Percentiles rank a stretch among this genome's conserved stretches.
Conservation (phyloP, 176 grass and related monocot species). For the Musa schizocarpa region DNA sequence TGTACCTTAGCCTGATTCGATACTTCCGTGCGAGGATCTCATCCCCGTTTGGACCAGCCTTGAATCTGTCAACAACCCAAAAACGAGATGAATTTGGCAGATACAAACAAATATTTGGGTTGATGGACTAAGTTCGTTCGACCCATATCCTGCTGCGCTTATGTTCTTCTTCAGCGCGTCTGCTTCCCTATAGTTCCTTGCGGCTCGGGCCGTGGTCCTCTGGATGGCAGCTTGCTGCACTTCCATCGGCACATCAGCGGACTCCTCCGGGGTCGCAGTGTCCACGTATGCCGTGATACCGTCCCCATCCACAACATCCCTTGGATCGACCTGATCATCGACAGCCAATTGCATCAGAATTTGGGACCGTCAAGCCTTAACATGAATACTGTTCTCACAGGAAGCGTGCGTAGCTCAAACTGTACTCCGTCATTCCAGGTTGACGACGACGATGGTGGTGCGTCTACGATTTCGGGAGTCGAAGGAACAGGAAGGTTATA, state of each 20-base stretch:
- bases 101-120: neutral
- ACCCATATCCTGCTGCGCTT: slow-evolving; percentile 38
- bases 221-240: slow-evolving; percentile 29
- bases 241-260: slow-evolving; percentile 11
- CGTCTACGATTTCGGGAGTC: neutral
- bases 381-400: slow-evolving; percentile 16
- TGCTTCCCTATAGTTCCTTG: slow-evolving; percentile 21
- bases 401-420: slow-evolving; percentile 34
- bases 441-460: slow-evolving; percentile 9
- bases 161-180: slow-evolving; percentile 16
- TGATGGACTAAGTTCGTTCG: neutral
- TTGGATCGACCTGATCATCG: slow-evolving; percentile 24
- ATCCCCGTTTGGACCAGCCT: slow-evolving; percentile 14
- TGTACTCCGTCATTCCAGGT: slow-evolving; percentile 22
- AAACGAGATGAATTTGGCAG: neutral
- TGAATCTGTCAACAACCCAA: slow-evolving; percentile 21
- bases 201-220: slow-evolving; percentile 21
- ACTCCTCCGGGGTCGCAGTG: slow-evolving; percentile 22
- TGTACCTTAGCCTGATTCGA: slow-evolving; percentile 59
- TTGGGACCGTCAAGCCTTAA: neutral
- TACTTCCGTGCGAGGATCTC: slow-evolving; percentile 50
- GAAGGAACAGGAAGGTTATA: slow-evolving; percentile 24
- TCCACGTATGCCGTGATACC: slow-evolving; percentile 45
- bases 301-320: slow-evolving; percentile 43
- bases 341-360: neutral